phyloP scores from a whole-genome alignment of 2,329 filamentous ascomycete genomes.

The Colletotrichum liaoningense region DNA sequence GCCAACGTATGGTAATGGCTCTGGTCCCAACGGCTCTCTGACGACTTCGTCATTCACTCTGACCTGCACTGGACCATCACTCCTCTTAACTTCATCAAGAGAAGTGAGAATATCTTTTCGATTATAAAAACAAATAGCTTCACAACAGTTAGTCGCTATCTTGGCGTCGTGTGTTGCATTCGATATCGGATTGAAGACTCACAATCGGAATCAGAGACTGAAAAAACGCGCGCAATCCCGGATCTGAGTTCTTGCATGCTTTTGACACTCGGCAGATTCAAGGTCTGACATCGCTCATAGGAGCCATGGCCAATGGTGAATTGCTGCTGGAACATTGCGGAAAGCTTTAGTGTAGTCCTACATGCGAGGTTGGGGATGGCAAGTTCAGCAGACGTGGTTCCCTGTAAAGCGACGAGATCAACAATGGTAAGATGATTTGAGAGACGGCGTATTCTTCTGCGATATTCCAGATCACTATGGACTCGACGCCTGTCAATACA shows the following conservation, averaged over 20 bases:
- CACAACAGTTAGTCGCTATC: not conserved
- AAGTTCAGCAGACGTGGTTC: not conserved
- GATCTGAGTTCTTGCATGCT: conserved; percentile 23
- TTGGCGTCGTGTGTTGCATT: not conserved
- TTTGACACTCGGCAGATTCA: conserved; percentile 4
- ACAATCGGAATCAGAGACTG: conserved; percentile 19
- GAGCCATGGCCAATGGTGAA: conserved; percentile 14
- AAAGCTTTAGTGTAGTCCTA: not conserved
- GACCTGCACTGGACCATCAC: conserved; percentile 12
- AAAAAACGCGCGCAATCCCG: conserved; percentile 12
- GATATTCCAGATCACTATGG: too few relatives aligned
- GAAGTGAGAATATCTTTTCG: conserved; percentile 3
- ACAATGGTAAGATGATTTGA: too few relatives aligned
- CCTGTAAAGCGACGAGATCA: too few relatives aligned
- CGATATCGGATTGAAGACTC: not conserved
- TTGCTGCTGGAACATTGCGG: conserved; percentile 16
- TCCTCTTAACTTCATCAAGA: conserved; percentile 8
- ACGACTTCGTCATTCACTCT: conserved; percentile 17
- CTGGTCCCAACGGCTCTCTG: conserved; percentile 1
- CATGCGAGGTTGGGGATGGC: not conserved
- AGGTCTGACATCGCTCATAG: conserved; percentile 10
- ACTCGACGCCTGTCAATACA: too few relatives aligned
- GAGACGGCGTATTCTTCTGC: too few relatives aligned
- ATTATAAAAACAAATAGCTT: conserved; percentile 18
- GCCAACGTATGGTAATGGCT: conserved; percentile 3